Base-by-base conservation (phyloP, 768 basidiomycete species). In the Lactarius sp. region DNA sequence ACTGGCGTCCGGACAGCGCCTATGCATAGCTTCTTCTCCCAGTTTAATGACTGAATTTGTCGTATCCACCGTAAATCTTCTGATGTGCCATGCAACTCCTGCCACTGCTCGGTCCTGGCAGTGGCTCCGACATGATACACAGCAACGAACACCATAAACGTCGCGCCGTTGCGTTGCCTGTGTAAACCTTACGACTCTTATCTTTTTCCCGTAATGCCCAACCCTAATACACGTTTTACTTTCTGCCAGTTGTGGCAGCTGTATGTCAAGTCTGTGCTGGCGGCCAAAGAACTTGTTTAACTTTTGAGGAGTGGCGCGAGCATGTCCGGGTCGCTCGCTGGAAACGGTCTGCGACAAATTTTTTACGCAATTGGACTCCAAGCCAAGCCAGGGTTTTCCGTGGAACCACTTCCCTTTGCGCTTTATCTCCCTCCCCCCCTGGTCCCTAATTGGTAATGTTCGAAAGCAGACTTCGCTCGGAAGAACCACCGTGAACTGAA, bases 141-240 rank as follows among this genome's bases (percentile, higher is more conserved):
- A 36, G 20, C 46, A 36, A 27, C 46, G 13, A 41, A 12, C 5
- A 41, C 39, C 12, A 5, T 13, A 41, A 2, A 41, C 39, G 14
- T 41, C 13, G 27, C 27, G 27, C 27, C 27, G 27, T 27, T 27
- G 42, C 59, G 52, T 41, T 46, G 59, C 50, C 31, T 36, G 37
- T 56, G 39, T 33, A 36, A 51, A 44, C 50, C 61, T n/a, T 41
- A 1, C 47, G 56, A n/a, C 39, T 22, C 47, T 36, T 52, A 31
- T 49, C 37, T 33, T 46, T 37, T 47, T 12, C 0, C 12, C 6
- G 2, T 18, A 4, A 18, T 4, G n/a, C 37, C 39, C 61, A 58
- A 63, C 42, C 62, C 62, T 63, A 58, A 63, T 63, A 63, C 51
- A 44, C 47, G 4, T 53, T 27, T 46, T 44, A 27, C 12, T 18